Evolutionary conservation across 139 green algal genomes (phyloP).

Genomic region (Closterium sp.): DNA sequence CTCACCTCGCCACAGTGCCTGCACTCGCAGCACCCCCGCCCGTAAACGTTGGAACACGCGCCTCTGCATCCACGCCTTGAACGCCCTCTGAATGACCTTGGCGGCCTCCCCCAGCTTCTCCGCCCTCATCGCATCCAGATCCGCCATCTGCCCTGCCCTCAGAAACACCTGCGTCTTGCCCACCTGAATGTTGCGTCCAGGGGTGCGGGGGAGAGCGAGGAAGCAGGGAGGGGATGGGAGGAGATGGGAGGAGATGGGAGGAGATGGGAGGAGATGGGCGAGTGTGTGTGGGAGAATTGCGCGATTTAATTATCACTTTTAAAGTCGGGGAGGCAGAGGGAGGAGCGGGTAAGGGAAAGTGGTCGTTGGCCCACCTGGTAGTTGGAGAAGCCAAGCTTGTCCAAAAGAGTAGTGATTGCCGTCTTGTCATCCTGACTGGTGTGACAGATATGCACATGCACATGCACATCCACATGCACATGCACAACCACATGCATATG

Average conservation of each 20-base stretch:
- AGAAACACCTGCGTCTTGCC: constrained; percentile 84
- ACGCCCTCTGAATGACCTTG: constrained; percentile 55
- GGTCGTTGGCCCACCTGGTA: constrained; percentile 44
- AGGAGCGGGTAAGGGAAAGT: too few relatives aligned
- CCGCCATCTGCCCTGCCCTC: constrained; percentile 81
- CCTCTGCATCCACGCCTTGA: constrained; percentile 7
- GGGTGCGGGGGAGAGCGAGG: not conserved
- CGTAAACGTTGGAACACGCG: not conserved
- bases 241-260: too few relatives aligned
- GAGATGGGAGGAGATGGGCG: too few relatives aligned
- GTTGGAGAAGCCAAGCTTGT: constrained; percentile 72
- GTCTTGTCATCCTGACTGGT: constrained; percentile 34
- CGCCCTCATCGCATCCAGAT: constrained; percentile 40
- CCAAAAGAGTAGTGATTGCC: constrained; percentile 63
- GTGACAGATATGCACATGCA: not conserved
- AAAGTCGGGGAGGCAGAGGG: too few relatives aligned
- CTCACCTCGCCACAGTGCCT: constrained; percentile 10
- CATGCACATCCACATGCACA: too few relatives aligned
- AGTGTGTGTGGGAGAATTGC: not conserved
- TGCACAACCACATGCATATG: too few relatives aligned
- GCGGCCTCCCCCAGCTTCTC: constrained; percentile 71
- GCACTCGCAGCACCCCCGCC: constrained; percentile 19
- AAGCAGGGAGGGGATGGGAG: too few relatives aligned
- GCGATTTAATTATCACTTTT: too few relatives aligned
- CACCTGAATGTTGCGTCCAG: constrained; percentile 60